Evolutionary conservation across 2,329 filamentous ascomycete species (phyloP).

Genomic region (Talaromyces sp.): DNA sequence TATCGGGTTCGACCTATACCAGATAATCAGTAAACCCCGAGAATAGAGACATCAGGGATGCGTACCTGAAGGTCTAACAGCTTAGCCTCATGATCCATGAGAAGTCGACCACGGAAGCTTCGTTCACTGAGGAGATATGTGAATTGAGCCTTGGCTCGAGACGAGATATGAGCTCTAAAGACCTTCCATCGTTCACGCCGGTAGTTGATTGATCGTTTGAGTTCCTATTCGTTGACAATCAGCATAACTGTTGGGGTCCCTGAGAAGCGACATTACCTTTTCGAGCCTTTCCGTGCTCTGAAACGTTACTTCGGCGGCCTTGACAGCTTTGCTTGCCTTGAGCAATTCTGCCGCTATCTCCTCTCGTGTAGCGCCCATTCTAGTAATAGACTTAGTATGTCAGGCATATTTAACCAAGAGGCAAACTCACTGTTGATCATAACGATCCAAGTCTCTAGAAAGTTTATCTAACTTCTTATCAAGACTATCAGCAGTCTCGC

Average conservation of each 20-base stretch:
- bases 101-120: slow-evolving; percentile 77
- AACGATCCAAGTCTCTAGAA: slow-evolving; percentile 55
- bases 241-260: background rate
- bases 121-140: slow-evolving; percentile 84
- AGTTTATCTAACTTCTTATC: slow-evolving; percentile 52
- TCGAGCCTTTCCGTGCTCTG: slow-evolving; percentile 35
- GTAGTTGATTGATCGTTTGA: slow-evolving; percentile 61
- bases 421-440: slow-evolving; percentile 48
- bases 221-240: slow-evolving; percentile 34
- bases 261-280: slow-evolving; percentile 33
- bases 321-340: slow-evolving; percentile 35
- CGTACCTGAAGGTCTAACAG: slow-evolving; percentile 67
- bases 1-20: slow-evolving; percentile 60
- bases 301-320: slow-evolving; percentile 37
- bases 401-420: background rate
- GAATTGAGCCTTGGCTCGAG: slow-evolving; percentile 81
- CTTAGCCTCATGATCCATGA: slow-evolving; percentile 72
- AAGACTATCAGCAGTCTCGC: slow-evolving; percentile 58
- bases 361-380: slow-evolving; percentile 62
- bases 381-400: slow-evolving; percentile 29
- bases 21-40: slow-evolving; percentile 15
- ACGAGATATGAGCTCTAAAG: slow-evolving; percentile 81
- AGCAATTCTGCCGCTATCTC: slow-evolving; percentile 55
- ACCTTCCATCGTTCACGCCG: slow-evolving; percentile 73
- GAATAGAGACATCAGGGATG: background rate